A percentile compares a stretch with the other conserved stretches of the same genome.
These are phyloP conservation scores for Teratosphaeria destructans DNA, from an alignment of 2,329 filamentous ascomycete species.

Conservation along the genomic window DNA sequence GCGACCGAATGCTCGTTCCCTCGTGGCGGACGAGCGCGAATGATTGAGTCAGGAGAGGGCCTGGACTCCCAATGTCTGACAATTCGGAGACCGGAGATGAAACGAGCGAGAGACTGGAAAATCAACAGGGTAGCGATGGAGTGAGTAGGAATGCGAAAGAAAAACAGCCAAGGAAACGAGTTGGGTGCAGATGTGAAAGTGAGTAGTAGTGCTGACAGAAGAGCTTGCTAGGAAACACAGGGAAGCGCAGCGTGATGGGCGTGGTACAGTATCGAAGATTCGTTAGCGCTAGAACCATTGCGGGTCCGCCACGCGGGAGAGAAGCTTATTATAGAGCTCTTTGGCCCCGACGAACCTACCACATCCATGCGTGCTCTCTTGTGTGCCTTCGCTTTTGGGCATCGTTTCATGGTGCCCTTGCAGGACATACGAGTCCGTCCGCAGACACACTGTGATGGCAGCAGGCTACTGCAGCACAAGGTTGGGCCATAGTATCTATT, in stretches of 20 bases:
- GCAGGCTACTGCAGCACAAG: background rate
- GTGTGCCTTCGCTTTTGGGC: background rate
- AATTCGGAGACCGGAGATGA: background rate
- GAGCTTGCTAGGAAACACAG: background rate
- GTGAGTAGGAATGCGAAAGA: background rate
- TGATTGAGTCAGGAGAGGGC: background rate
- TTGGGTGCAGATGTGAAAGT: background rate
- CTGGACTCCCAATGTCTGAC: background rate
- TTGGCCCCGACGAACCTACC: background rate
- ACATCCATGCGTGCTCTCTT: background rate
- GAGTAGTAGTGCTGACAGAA: background rate
- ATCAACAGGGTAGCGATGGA: background rate
- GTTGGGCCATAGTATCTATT: background rate
- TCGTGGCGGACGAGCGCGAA: background rate
- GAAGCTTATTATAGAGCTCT: background rate
- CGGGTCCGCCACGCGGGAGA: background rate
- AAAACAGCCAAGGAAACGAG: background rate
- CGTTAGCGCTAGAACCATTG: background rate
- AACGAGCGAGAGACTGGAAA: background rate
- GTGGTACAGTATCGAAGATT: background rate
- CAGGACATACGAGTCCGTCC: background rate
- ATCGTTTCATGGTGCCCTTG: background rate
- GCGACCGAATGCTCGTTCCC: background rate
- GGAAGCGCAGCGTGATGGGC: background rate
- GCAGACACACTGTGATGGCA: background rate